These are phyloP conservation scores for Leptodontidium sp. DNA, from an alignment of 2,329 filamentous ascomycete genomes.

Conservation along the genomic window DNA sequence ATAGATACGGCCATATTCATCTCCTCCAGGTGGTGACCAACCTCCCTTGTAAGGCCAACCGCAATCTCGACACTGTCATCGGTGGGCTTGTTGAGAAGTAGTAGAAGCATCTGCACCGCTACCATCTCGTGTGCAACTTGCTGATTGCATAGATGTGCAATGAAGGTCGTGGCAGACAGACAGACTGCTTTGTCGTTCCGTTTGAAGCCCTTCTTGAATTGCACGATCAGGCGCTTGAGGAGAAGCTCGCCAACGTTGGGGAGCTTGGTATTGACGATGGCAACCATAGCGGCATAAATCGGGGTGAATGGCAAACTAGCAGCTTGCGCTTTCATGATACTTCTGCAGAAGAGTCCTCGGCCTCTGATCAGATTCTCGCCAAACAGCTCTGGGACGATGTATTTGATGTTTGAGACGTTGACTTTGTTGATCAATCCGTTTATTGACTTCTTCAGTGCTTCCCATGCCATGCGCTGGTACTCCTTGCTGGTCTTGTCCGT, in stretches of 20 bases:
- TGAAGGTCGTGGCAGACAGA: slow-evolving; percentile 89
- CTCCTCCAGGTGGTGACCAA: slow-evolving; percentile 92
- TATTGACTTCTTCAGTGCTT: slow-evolving; percentile 97
- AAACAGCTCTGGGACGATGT: slow-evolving; percentile 95
- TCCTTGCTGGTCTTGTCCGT: slow-evolving; percentile 96
- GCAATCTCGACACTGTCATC: slow-evolving; percentile 98
- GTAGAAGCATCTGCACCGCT: slow-evolving; percentile 87
- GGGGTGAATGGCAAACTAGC: slow-evolving; percentile 95
- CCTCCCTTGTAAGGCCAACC: slow-evolving; percentile 89
- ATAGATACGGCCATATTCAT: slow-evolving; percentile 91
- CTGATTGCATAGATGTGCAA: slow-evolving; percentile 94
- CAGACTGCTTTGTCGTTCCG: slow-evolving; percentile 98
- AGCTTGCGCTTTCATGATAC: slow-evolving; percentile 98
- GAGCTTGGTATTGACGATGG: slow-evolving; percentile 97
- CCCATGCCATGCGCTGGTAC: slow-evolving; percentile 99
- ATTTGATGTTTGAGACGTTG: slow-evolving; percentile 97
- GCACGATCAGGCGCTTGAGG: slow-evolving; percentile 83
- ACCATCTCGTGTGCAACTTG: slow-evolving; percentile 95
- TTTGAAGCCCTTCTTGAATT: slow-evolving; percentile 95
- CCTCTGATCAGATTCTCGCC: slow-evolving; percentile 92
- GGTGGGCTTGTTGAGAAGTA: slow-evolving; percentile 94
- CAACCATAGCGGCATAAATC: slow-evolving; percentile 94
- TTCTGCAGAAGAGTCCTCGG: slow-evolving; percentile 90
- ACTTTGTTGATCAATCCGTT: slow-evolving; percentile 99
- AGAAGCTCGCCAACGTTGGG: slow-evolving; percentile 93